Evolutionary conservation across 2,329 filamentous ascomycete species (phyloP).

Genomic region (Sporothrix variecibatus): DNA sequence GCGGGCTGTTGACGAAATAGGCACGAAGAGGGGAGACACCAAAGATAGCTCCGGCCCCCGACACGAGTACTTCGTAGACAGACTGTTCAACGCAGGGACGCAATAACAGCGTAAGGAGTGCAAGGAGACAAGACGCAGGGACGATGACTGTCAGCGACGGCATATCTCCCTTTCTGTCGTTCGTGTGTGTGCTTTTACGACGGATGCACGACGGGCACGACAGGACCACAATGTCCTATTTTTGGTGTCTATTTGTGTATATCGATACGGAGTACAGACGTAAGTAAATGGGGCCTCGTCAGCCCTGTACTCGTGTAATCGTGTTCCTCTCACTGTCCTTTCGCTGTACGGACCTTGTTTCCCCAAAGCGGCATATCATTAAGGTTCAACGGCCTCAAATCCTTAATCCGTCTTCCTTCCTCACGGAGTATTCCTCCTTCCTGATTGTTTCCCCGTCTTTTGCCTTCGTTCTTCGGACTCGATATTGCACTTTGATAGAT

Average conservation of each 20-base stretch:
- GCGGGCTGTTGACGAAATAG: neutral
- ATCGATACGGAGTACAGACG: too few relatives aligned
- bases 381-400: neutral
- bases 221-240: neutral
- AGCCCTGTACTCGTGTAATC: neutral
- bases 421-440: neutral
- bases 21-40: neutral
- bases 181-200: neutral
- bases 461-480: neutral
- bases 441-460: neutral
- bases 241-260: neutral
- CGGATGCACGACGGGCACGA: neutral
- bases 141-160: neutral
- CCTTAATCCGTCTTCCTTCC: neutral
- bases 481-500: neutral
- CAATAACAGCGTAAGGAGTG: neutral
- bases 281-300: neutral
- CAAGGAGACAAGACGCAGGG: neutral
- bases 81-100: neutral
- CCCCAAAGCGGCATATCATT: neutral
- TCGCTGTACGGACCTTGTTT: slow-evolving; percentile 10
- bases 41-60: neutral
- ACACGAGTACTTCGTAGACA: too few relatives aligned
- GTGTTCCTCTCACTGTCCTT: neutral
- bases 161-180: neutral